Conservation (phyloP, 306 rosid genomes). For the Cucumis hystrix region DNA sequence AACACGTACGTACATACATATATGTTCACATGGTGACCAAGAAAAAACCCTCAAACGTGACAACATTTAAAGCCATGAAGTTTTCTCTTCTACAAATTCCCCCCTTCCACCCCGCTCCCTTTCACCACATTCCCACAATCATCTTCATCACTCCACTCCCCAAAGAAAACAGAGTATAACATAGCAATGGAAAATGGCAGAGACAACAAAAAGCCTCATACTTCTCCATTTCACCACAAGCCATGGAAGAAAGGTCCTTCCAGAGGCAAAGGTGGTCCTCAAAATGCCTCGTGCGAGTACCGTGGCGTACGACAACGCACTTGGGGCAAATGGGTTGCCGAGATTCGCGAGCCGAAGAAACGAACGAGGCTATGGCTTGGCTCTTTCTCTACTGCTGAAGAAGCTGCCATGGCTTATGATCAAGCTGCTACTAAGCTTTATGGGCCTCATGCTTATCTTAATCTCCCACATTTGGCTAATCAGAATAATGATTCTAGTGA, state of each 20-base stretch:
- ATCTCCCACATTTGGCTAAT: slow-evolving; percentile 66
- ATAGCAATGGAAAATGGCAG: slow-evolving; percentile 43
- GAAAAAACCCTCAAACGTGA: not conserved
- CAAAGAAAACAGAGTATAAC: too few species aligned
- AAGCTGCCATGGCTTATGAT: slow-evolving; percentile 96
- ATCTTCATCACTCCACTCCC: not conserved
- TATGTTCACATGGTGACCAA: too few species aligned
- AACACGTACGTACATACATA: too few species aligned
- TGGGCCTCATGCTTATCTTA: slow-evolving; percentile 87
- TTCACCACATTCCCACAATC: not conserved
- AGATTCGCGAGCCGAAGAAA: slow-evolving; percentile 92
- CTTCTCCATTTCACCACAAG: slow-evolving; percentile 41
- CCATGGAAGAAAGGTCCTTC: slow-evolving; percentile 99
- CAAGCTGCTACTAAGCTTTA: slow-evolving; percentile 90
- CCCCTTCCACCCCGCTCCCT: not conserved
- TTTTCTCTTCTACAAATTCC: not conserved
- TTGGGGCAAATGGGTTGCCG: slow-evolving; percentile 99
- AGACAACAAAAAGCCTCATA: not conserved
- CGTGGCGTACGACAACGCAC: slow-evolving; percentile 93
- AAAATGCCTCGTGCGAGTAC: slow-evolving; percentile 71
- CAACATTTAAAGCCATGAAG: not conserved
- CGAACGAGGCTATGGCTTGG: slow-evolving; percentile 94
- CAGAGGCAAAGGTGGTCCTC: slow-evolving; percentile 94
- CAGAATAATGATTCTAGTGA: too few species aligned
- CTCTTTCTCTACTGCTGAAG: slow-evolving; percentile 89